Evolutionary conservation across 345 rosid genomes (phyloP), one percentile per base, ranked within the genome.

Genomic region (Arabidopsis thaliana): DNA sequence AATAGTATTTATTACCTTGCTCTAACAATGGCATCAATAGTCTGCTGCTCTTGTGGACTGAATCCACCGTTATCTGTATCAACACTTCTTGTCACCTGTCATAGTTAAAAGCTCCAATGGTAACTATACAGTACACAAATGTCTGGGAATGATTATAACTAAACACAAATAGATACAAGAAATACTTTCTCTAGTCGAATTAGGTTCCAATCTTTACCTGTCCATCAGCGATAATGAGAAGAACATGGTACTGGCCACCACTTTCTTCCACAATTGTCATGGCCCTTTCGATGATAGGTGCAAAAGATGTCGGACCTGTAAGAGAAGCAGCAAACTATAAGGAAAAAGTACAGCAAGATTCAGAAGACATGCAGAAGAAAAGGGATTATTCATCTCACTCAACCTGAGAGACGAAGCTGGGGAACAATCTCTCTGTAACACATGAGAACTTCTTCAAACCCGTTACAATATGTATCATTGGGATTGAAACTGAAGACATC

Each of bases 241-340:
- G 78, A 77, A 93, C 93, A 81, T 93, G 98, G 85, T 91, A 93
- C 61, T 93, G 98, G 30, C 93, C 97, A 0, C 88, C 90, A 72
- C 96, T 91, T 82, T 89, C 84, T 89, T 91, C 96, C 59, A 93
- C 96, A 62, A 89, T 93, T 2, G 91, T 85, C 74, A 82, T 79
- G 62, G 91, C 96, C 92, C 86, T 93, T 42, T 93, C 97, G 48
- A 93, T 86, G 60, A 87, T 75, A 24, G 97, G 98, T 32, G 93
- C 98, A 79, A 93, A 93, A 67, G 98, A 93, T 52, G 97, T 93
- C 0, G 98, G 98, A 57, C 97, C 98, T 93, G 81, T 69, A 33
- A 28, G 36, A 55, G 9, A 69, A 62, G 40, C 22, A 0, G 6
- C n/a, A 65, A 66, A 55, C 13, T 59, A 53, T 74, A 48, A 57